Evolutionary conservation across 2,329 filamentous ascomycete species (phyloP).

Genomic region (Verticillium tricorpus): DNA sequence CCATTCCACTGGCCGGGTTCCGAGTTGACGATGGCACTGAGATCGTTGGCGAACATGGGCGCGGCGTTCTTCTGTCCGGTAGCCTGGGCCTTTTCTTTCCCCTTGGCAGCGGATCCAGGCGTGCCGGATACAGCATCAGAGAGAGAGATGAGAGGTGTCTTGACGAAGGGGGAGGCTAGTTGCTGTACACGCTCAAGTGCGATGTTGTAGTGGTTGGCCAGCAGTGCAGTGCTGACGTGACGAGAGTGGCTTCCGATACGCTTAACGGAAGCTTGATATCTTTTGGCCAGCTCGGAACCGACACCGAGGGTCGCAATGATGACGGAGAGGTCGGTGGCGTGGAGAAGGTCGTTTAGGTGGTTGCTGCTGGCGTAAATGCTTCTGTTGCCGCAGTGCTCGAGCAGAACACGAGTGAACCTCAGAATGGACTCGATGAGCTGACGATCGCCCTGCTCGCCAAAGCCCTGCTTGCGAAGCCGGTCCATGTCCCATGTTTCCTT

Average conservation of each 20-base stretch:
- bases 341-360: conserved; percentile 82
- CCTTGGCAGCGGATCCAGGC: conserved; percentile 57
- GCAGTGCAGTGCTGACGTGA: conserved; percentile 65
- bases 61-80: conserved; percentile 42
- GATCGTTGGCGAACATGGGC: conserved; percentile 74
- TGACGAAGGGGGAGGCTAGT: conserved; percentile 77
- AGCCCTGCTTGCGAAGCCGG: conserved; percentile 55
- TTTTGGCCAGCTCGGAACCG: conserved; percentile 79
- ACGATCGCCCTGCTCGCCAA: conserved; percentile 71
- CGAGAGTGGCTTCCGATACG: conserved; percentile 62
- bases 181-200: conserved; percentile 78
- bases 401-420: conserved; percentile 77
- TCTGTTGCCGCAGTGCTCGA: conserved; percentile 94
- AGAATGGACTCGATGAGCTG: conserved; percentile 76
- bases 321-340: conserved; percentile 77
- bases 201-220: conserved; percentile 81
- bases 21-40: conserved; percentile 68
- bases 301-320: conserved; percentile 76
- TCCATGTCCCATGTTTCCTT: conserved; percentile 41
- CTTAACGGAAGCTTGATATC: conserved; percentile 86
- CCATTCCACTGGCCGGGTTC: conserved; percentile 60
- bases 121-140: conserved; percentile 48
- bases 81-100: conserved; percentile 62
- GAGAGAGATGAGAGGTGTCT: conserved; percentile 54
- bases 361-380: conserved; percentile 94